phyloP scores from a whole-genome alignment of 2,329 filamentous ascomycete species.

The Fusarium sp. region DNA sequence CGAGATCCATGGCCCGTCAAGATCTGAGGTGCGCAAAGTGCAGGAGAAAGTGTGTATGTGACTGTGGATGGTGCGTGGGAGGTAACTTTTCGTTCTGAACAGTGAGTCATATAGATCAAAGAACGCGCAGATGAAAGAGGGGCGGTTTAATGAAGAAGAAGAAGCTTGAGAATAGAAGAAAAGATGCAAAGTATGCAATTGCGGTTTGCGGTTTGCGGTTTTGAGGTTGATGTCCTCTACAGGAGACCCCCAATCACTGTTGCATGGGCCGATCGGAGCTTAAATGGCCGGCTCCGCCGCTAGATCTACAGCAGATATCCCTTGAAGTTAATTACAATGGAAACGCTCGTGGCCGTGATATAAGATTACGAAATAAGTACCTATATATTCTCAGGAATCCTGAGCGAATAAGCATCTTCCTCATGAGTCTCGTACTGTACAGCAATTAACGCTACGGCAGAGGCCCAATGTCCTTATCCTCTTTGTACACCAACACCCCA shows the following conservation, averaged over 20 bases:
- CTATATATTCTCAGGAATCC: neutral
- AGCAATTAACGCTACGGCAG: neutral
- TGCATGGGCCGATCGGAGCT: constrained; percentile 19
- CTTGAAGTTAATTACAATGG: neutral
- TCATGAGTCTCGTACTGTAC: neutral
- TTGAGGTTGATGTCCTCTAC: constrained; percentile 21
- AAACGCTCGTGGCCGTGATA: neutral
- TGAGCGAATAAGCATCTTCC: neutral
- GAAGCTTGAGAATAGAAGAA: neutral
- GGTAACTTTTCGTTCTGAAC: neutral
- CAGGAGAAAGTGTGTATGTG: neutral
- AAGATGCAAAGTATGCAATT: neutral
- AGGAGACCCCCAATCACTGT: neutral
- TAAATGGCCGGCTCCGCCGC: constrained; percentile 21
- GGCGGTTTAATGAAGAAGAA: neutral
- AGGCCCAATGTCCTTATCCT: neutral
- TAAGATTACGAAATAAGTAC: neutral
- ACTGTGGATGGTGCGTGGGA: neutral
- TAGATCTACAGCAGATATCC: constrained; percentile 2
- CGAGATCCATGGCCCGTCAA: constrained; percentile 67
- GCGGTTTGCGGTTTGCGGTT: neutral
- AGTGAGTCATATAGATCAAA: neutral
- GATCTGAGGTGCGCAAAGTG: neutral
- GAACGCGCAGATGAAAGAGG: neutral
- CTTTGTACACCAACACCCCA: no score